A percentile compares a stretch with the other conserved stretches of the same genome.
phyloP scores from a whole-genome alignment of 2,329 filamentous ascomycete genomes.

The Stemphylium beticola region DNA sequence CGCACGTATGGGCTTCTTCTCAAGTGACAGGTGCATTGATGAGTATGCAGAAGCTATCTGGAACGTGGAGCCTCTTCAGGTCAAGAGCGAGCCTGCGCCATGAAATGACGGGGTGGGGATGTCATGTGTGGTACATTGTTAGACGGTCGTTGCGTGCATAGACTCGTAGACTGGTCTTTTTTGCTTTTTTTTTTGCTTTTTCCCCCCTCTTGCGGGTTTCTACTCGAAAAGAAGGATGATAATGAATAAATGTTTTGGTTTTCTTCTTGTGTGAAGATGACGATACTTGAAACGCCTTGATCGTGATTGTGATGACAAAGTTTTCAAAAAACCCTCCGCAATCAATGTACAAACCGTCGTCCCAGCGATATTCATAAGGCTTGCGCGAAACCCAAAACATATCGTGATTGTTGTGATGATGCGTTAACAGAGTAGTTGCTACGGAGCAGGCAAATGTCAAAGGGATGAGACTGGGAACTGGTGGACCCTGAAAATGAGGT shows the following conservation, averaged over 20 bases:
- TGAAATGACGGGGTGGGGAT: conserved; percentile 2
- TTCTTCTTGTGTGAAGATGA: too few species aligned
- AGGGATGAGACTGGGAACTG: neutral
- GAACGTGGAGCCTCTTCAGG: conserved; percentile 84
- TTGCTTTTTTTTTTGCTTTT: neutral
- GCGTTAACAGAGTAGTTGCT: too few species aligned
- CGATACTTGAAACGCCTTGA: too few species aligned
- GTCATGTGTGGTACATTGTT: neutral
- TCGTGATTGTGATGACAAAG: too few species aligned
- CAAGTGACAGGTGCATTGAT: conserved; percentile 90
- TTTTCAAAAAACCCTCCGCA: too few species aligned
- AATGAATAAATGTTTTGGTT: too few species aligned
- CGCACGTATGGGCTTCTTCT: conserved; percentile 96
- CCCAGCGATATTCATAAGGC: too few species aligned
- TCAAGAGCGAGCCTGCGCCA: conserved; percentile 41
- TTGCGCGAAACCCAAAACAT: too few species aligned
- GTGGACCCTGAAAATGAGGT: conserved; percentile 25
- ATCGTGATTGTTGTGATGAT: too few species aligned
- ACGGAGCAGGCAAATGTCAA: neutral
- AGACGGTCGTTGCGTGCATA: conserved; percentile 2
- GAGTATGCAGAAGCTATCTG: conserved; percentile 98
- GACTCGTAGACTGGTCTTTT: conserved; percentile 3
- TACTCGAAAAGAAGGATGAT: too few species aligned
- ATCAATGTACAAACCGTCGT: too few species aligned
- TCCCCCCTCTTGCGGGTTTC: neutral